Evolutionary conservation across 257 asterid genomes (phyloP), one percentile per base, ranked within the genome.

Genomic region (Nicotiana sylvestris): DNA sequence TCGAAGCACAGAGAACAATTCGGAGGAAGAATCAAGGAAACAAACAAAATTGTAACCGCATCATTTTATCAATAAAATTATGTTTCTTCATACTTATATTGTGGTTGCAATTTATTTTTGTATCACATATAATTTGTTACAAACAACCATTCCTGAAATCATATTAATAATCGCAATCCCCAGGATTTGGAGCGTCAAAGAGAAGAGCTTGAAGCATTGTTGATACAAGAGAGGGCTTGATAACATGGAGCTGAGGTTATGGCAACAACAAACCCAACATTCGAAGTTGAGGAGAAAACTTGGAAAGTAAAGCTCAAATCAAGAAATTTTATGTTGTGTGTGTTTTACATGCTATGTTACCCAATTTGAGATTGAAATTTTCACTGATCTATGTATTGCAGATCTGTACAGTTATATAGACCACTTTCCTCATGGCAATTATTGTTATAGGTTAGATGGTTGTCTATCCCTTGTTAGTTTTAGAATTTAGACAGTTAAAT

Each of bases 181-280:
- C 1, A 95, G 99, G 97, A 92, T 9, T 88, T 95, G 58, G 97
- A 95, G 86, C 89, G 87, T 27, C 97, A 93, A 25, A 92, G 95
- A 88, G 97, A 92, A 88, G 97, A 95, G 80, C 99, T 95, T 9
- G 94, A 93, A 90, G 84, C 96, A 3, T 43, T 91, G 86, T 86
- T 95, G 86, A 60, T 92, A 61, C 88, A 80, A 32, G 90, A 86
- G 2, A 66, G 83, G 25, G 89, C 66, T 56, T 93, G 89, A 94
- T 76, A 67, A 87, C 67, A 81, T 53, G 21, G 29, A 66, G 72
- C 32, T 77, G 60, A 3, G 79, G 57, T 61, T 25, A 25, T 79
- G 66, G 55, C 64, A 21, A 21, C 13, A 37, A 5, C 35, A 53
- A 37, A 77, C n/a, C 68, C 58, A 49, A 2, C 17, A 5, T 67